phyloP scores from a whole-genome alignment of 495 filamentous ascomycete species.

The Trichoderma orchidacearum region DNA sequence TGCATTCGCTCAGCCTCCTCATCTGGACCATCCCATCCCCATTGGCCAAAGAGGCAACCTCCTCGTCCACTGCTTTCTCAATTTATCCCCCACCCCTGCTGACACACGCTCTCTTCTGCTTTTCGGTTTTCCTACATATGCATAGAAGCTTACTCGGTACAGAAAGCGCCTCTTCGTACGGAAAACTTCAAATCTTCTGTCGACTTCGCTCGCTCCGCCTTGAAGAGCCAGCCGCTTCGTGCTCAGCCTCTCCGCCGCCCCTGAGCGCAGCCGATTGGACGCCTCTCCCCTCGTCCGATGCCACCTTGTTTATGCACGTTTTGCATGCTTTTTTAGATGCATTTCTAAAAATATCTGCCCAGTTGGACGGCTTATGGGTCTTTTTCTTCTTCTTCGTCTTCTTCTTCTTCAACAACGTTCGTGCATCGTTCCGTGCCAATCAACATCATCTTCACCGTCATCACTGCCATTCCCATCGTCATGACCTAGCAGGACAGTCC shows the following conservation, averaged over 20 bases:
- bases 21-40: too few species aligned
- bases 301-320: not conserved
- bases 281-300: not conserved
- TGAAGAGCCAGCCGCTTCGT: not conserved
- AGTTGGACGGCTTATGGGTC: not conserved
- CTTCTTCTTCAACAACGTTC: too few species aligned
- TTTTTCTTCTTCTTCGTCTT: not conserved
- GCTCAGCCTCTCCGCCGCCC: not conserved
- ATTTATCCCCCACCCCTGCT: not conserved
- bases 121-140: not conserved
- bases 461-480: too few species aligned
- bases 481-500: not conserved
- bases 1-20: too few species aligned
- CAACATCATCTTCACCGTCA: not conserved
- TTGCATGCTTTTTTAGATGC: not conserved
- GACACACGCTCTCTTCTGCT: too few species aligned
- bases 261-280: not conserved
- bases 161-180: too few species aligned
- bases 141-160: too few species aligned
- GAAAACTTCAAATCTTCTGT: not conserved
- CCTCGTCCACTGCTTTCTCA: not conserved
- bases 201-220: not conserved
- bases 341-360: not conserved
- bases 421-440: too few species aligned
- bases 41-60: too few species aligned